These are phyloP conservation scores for Lepidium aucheri DNA, from an alignment of 345 rosid genomes.

Conservation along the genomic window DNA sequence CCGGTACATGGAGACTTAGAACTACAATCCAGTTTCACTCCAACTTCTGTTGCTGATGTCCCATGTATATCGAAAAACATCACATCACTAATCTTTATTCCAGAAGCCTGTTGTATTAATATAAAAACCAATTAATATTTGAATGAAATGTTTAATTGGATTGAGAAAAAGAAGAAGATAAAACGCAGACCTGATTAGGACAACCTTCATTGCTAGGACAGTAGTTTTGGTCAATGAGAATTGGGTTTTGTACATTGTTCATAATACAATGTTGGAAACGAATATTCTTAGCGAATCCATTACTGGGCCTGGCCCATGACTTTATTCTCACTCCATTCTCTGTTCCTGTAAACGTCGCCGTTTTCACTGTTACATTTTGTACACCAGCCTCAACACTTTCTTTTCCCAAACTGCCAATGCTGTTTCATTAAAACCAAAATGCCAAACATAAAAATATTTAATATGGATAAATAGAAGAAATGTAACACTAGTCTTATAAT, in stretches of 20 bases:
- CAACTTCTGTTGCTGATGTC: conserved; percentile 50
- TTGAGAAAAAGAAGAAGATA: too few relatives aligned
- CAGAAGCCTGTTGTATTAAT: conserved; percentile 35
- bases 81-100: conserved; percentile 48
- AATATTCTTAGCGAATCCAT: conserved; percentile 36
- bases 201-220: conserved; percentile 39
- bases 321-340: conserved; percentile 53
- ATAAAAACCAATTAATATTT: background rate
- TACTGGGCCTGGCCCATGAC: conserved; percentile 56
- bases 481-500: too few relatives aligned
- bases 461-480: background rate
- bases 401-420: conserved; percentile 47
- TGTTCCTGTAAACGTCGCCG: conserved; percentile 29
- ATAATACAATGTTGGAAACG: conserved; percentile 32
- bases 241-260: conserved; percentile 42
- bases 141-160: background rate
- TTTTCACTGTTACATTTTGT: conserved; percentile 40
- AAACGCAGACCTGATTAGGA: conserved; percentile 26
- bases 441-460: background rate
- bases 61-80: conserved; percentile 46
- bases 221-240: conserved; percentile 53
- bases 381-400: conserved; percentile 36
- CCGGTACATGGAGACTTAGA: conserved; percentile 40
- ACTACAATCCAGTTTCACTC: conserved; percentile 58
- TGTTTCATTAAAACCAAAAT: background rate